Conservation (phyloP, 2,329 filamentous ascomycete species). For the Cladosporium sp. region DNA sequence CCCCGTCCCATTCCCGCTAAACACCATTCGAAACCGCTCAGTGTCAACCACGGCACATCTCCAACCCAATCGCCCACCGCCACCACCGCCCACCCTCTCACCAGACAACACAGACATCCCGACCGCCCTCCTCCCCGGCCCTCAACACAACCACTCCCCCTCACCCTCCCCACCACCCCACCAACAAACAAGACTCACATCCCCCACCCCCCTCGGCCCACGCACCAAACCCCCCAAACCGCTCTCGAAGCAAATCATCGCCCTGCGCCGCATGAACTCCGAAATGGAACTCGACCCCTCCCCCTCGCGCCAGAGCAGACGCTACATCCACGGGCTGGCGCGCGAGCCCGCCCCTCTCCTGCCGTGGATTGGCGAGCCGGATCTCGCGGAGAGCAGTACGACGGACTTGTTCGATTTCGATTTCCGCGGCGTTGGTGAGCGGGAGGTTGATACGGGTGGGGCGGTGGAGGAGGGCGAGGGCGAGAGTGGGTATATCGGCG, state of each 20-base stretch:
- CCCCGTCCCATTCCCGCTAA: conserved; percentile 8
- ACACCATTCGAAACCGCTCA: conserved; percentile 6
- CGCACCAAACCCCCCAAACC: conserved; percentile 34
- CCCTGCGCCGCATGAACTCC: conserved; percentile 42
- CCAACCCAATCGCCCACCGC: conserved; percentile 15
- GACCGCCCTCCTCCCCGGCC: not conserved
- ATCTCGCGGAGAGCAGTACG: conserved; percentile 14
- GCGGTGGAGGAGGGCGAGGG: not conserved
- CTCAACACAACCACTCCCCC: too few species aligned
- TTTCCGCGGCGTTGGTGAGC: conserved; percentile 10
- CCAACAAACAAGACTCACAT: too few species aligned
- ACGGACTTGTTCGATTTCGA: conserved; percentile 26
- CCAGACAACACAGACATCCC: too few species aligned
- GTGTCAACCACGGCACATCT: conserved; percentile 8
- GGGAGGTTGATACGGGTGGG: too few species aligned
- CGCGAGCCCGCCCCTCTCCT: conserved; percentile 35
- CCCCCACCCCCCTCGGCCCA: conserved; percentile 24
- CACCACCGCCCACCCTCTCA: conserved; percentile 14
- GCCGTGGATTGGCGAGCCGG: conserved; percentile 23
- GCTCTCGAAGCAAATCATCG: conserved; percentile 36
- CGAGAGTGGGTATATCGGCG: not conserved
- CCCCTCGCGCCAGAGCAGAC: conserved; percentile 28
- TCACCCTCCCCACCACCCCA: too few species aligned
- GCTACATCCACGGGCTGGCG: conserved; percentile 36
- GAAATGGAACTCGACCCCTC: conserved; percentile 34